phyloP scores from a whole-genome alignment of 331 rosid species.

The Dryas integrifolia region DNA sequence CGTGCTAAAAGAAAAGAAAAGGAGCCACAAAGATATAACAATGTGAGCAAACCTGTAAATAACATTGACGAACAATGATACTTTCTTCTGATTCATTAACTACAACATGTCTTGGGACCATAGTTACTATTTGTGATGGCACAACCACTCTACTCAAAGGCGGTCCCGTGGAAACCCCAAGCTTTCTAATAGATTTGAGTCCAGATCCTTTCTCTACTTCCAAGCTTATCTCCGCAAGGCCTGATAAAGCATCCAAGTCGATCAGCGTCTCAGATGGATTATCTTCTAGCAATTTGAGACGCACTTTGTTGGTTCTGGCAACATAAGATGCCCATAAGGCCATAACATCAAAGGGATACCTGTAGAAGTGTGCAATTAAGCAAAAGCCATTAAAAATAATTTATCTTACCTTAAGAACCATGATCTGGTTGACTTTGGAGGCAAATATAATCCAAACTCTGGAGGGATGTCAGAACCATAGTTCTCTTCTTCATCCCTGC shows the following conservation, averaged over 20 bases:
- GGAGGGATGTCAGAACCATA: slow-evolving; percentile 47
- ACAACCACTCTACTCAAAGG: slow-evolving; percentile 45
- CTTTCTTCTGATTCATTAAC: slow-evolving; percentile 66
- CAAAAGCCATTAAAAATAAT: slow-evolving; percentile 19
- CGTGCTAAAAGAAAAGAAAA: slow-evolving; percentile 11
- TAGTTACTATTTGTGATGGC: slow-evolving; percentile 73
- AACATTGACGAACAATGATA: slow-evolving; percentile 68
- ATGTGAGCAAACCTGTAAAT: slow-evolving; percentile 62
- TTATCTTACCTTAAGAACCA: slow-evolving; percentile 84
- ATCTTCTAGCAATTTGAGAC: slow-evolving; percentile 56
- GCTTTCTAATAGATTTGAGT: slow-evolving; percentile 55
- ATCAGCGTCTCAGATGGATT: slow-evolving; percentile 61
- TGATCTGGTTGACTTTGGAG: slow-evolving; percentile 64
- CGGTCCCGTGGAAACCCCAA: slow-evolving; percentile 84
- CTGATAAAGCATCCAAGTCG: slow-evolving; percentile 85
- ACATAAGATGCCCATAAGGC: slow-evolving; percentile 20
- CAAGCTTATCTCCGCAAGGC: slow-evolving; percentile 81
- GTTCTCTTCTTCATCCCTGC: slow-evolving; percentile 60
- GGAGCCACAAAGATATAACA: slow-evolving; percentile 11
- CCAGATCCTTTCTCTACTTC: slow-evolving; percentile 57
- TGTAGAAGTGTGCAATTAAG: slow-evolving; percentile 28
- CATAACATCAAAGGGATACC: slow-evolving; percentile 18
- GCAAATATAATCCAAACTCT: slow-evolving; percentile 68
- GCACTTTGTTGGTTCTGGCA: slow-evolving; percentile 69
- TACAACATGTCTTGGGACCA: slow-evolving; percentile 86